These are phyloP conservation scores for Colletotrichum noveboracense DNA, from an alignment of 2,329 filamentous ascomycete species.

Conservation along the genomic window DNA sequence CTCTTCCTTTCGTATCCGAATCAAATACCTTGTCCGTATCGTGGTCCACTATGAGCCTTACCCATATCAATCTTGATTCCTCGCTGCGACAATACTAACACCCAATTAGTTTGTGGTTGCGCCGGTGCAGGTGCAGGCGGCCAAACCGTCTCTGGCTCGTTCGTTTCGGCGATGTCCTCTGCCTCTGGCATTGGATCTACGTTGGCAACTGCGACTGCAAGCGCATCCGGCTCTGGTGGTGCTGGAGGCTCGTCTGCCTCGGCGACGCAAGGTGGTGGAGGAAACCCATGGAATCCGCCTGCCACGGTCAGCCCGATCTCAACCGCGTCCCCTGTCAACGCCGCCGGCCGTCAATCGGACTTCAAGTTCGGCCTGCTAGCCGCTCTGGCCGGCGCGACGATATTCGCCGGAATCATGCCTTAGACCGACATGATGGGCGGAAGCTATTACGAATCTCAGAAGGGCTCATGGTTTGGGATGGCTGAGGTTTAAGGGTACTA, in stretches of 20 bases:
- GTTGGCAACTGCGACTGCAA: background rate
- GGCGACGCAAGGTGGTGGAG: background rate
- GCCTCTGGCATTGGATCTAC: background rate
- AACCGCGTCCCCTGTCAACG: slow-evolving; percentile 3
- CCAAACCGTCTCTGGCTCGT: slow-evolving; percentile 4
- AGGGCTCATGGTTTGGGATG: accelerated
- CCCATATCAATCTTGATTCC: accelerated
- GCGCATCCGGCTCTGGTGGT: background rate
- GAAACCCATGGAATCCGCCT: background rate
- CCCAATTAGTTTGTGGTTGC: background rate
- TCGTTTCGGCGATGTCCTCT: slow-evolving; percentile 8
- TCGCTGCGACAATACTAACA: background rate
- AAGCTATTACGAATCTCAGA: accelerated
- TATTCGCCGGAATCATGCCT: background rate
- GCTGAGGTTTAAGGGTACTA: background rate
- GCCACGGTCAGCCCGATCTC: background rate
- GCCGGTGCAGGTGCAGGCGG: background rate
- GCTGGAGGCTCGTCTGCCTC: background rate
- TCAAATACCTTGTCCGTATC: no score
- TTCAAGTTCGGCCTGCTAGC: background rate
- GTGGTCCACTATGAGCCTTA: no score
- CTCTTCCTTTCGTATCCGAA: background rate
- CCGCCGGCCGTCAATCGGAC: background rate
- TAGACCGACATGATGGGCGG: accelerated
- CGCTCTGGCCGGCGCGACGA: background rate